Evolutionary conservation across 768 basidiomycete species (phyloP).

Genomic region (Chlorophyllum brunneum): DNA sequence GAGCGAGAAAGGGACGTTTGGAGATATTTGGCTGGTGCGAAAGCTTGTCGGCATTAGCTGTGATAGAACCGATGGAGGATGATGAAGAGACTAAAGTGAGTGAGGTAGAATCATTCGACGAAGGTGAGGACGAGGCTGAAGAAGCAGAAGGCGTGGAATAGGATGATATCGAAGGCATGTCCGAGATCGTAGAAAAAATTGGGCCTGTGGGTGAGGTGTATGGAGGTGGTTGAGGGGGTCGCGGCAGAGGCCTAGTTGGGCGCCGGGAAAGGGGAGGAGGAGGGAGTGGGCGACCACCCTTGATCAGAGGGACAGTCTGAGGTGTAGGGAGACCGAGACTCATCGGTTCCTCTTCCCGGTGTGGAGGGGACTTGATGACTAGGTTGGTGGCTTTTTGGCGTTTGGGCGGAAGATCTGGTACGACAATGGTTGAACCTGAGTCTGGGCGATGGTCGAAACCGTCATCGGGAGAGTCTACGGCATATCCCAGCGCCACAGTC

Average conservation of each 20-base stretch:
- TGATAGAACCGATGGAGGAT: background rate
- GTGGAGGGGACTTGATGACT: background rate
- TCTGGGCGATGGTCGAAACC: background rate
- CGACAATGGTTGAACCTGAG: background rate
- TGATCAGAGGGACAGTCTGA: background rate
- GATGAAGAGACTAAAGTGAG: background rate
- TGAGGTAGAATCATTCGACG: background rate
- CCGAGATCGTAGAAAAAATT: background rate
- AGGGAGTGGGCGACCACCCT: background rate
- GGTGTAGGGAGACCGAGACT: background rate
- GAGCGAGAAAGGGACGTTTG: background rate
- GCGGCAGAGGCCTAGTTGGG: slow-evolving; percentile 6
- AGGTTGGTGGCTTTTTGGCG: slow-evolving; percentile 4
- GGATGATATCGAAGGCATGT: background rate
- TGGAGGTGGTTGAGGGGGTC: background rate
- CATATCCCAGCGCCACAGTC: background rate
- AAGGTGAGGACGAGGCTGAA: background rate
- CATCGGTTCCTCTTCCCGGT: background rate
- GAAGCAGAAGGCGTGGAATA: background rate
- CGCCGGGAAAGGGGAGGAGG: background rate
- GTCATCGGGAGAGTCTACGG: background rate
- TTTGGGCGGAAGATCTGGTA: background rate
- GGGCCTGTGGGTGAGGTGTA: background rate
- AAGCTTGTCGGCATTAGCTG: background rate
- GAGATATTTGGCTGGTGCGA: background rate